Evolutionary conservation across 768 basidiomycete genomes (phyloP).

Genomic region (Termitomyces titanicus): DNA sequence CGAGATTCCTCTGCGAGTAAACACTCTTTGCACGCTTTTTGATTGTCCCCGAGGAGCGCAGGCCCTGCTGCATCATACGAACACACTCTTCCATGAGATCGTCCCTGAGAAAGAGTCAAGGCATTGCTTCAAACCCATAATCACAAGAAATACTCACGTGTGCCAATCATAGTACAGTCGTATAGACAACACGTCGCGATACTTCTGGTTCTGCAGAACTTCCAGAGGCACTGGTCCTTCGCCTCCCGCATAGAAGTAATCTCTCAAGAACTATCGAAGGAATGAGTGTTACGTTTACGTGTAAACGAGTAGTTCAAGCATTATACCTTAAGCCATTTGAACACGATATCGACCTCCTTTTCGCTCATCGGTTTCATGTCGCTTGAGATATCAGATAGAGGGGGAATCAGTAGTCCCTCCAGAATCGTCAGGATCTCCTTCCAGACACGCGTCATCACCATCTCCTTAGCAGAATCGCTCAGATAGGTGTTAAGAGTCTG

Average conservation of each 20-base stretch:
- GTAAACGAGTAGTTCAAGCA: background rate
- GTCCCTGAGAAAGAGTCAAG: conserved; percentile 43
- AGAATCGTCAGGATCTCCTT: conserved; percentile 89
- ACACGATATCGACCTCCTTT: conserved; percentile 97
- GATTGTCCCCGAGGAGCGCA: conserved; percentile 69
- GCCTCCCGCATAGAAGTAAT: conserved; percentile 94
- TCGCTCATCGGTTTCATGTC: conserved; percentile 92
- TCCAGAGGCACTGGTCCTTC: conserved; percentile 89
- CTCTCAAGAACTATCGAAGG: conserved; percentile 71
- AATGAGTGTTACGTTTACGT: conserved; percentile 1
- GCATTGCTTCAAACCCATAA: conserved; percentile 1
- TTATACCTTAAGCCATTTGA: conserved; percentile 91
- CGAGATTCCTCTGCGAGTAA: conserved; percentile 88
- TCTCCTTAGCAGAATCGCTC: conserved; percentile 80
- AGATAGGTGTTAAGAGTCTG: conserved; percentile 88
- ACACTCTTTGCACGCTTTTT: conserved; percentile 94
- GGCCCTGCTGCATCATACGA: conserved; percentile 86
- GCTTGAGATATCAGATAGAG: conserved; percentile 78
- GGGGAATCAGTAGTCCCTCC: conserved; percentile 87
- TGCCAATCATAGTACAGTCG: conserved; percentile 96
- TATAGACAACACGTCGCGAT: conserved; percentile 86
- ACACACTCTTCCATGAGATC: conserved; percentile 93
- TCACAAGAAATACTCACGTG: conserved; percentile 49
- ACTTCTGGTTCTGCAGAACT: conserved; percentile 89
- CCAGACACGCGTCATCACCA: conserved; percentile 93